phyloP scores from a whole-genome alignment of 352 stramenopile species.

The Pythium chondricola region DNA sequence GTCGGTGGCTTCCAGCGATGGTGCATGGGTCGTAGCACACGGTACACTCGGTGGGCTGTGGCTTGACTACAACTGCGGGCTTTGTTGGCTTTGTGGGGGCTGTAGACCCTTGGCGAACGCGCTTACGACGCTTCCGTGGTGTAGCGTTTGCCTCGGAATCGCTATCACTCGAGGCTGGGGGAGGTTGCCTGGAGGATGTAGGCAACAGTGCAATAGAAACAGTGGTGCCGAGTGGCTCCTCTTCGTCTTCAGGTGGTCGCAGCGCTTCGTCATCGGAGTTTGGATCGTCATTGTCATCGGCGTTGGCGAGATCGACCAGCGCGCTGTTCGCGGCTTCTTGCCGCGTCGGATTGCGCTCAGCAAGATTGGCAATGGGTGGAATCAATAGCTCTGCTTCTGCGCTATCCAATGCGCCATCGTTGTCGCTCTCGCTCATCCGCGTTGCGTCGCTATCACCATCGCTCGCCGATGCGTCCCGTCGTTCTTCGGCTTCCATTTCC shows the following conservation, averaged over 20 bases:
- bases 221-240: no score
- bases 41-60: conserved; percentile 61
- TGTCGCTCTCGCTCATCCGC: neutral
- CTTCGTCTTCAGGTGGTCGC: no score
- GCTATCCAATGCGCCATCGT: neutral
- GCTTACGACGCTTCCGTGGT: no score
- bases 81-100: no score
- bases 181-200: no score
- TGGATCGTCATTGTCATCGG: conserved; percentile 5
- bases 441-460: conserved; percentile 13
- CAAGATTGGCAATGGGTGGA: neutral
- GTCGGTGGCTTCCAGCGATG: conserved; percentile 44
- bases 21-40: conserved; percentile 73
- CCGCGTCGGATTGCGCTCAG: neutral
- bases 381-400: conserved; percentile 1
- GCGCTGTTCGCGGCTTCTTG: neutral
- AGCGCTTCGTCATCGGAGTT: no score
- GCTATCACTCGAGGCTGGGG: no score
- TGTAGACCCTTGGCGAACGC: no score
- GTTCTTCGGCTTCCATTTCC: conserved; percentile 6
- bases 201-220: no score
- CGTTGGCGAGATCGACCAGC: conserved; percentile 4
- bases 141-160: no score
- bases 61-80: conserved; percentile 25
- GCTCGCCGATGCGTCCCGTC: neutral